Base-by-base conservation (phyloP, 148 eudicot genomes). In the Oxyria digyna region DNA sequence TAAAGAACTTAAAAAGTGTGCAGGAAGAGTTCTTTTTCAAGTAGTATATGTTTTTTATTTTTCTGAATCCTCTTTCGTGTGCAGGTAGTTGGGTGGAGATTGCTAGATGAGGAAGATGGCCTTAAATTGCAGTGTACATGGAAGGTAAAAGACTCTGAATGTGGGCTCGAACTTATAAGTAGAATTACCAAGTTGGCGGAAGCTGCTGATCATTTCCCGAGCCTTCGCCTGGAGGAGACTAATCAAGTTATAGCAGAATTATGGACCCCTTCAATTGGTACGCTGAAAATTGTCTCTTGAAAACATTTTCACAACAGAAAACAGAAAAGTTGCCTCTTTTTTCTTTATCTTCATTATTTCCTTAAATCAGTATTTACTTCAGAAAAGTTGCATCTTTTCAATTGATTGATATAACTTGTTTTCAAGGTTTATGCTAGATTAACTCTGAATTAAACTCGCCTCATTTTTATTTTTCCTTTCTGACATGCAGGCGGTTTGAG, bases 31-130 rank as follows among this genome's bases (percentile, higher is more conserved):
- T 11, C 63, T 24, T 55, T 29, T 55, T 26, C 9, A 12, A 3
- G 15, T 8, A 55, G n/a, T 9, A 26, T 9, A 4, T 20, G 8
- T n/a, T 5, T 20, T 48, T 20, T 20, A 17, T 49, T 20, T 50
- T 50, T 13, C 32, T 3, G 2, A 26, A 55, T 55, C 33, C 35
- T 55, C 63, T 55, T 55, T 27, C 33, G 4, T 27, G 1, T 59
- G 21, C 65, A 84, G 92, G 82, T 94, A 62, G 81, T 93, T 14
- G 98, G 98, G 11, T 93, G 98, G 97, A 85, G 86, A 57, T 32
- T 93, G 50, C 59, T 77, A 35, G 79, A 85, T 46, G 92, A 82
- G 12, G 78, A 77, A 64, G 84, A 77, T 37, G 78, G 64, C 10
- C 50, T 79, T 33, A 85, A 80, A 79, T 72, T 94, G 62, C 87